phyloP scores from a whole-genome alignment of 1,284 basidiomycete genomes.

The Cryptococcus amylolentus region DNA sequence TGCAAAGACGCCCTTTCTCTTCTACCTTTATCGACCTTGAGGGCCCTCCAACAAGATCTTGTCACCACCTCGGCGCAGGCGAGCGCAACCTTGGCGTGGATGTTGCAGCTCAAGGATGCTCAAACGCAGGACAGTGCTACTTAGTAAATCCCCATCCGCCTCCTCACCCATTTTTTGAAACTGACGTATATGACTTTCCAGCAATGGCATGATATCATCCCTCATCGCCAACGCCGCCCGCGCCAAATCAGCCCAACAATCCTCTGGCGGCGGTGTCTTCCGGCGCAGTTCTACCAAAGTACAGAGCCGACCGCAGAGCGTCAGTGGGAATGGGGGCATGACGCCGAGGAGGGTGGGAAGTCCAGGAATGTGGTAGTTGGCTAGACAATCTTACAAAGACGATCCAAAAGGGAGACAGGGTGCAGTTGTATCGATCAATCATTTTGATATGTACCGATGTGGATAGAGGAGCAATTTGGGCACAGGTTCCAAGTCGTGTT shows the following conservation, averaged over 20 bases:
- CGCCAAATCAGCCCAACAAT: slow-evolving; percentile 36
- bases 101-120: slow-evolving; percentile 76
- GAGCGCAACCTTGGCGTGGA: slow-evolving; percentile 69
- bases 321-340: slow-evolving; percentile 1
- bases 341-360: slow-evolving; percentile 18
- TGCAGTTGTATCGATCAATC: too few relatives aligned
- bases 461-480: too few relatives aligned
- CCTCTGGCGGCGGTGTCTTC: slow-evolving; percentile 36
- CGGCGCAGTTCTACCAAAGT: slow-evolving; percentile 20
- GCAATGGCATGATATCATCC: slow-evolving; percentile 51
- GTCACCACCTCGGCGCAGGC: slow-evolving; percentile 66
- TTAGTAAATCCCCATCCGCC: slow-evolving; percentile 32
- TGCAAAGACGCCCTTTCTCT: slow-evolving; percentile 64
- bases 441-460: too few relatives aligned
- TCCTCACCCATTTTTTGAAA: slow-evolving; percentile 7
- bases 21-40: slow-evolving; percentile 63
- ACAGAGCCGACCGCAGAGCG: slow-evolving; percentile 12
- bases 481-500: too few relatives aligned
- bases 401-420: too few relatives aligned
- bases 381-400: too few relatives aligned
- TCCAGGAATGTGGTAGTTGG: slow-evolving; percentile 15
- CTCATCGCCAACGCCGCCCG: slow-evolving; percentile 49
- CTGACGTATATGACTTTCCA: slow-evolving; percentile 7
- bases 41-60: slow-evolving; percentile 64
- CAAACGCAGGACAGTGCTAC: slow-evolving; percentile 66